These are phyloP conservation scores for Nissolia schottii DNA, from an alignment of 306 rosid species.

Conservation along the genomic window DNA sequence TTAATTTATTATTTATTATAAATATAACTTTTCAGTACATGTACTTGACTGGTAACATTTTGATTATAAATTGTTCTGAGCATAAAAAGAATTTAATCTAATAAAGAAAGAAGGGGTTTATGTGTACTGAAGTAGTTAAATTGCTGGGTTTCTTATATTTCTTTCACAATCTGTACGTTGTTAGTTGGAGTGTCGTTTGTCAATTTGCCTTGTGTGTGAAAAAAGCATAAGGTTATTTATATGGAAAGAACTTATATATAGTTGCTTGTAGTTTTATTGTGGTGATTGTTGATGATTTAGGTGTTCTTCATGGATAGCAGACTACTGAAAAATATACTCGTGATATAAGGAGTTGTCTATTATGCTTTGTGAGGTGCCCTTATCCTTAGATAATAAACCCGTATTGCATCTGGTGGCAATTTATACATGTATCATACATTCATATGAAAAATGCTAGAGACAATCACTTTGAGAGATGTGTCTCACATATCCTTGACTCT, in stretches of 20 bases:
- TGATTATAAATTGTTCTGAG: neutral
- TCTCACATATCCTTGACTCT: neutral
- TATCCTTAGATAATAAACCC: neutral
- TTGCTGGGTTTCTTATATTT: neutral
- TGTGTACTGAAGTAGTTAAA: neutral
- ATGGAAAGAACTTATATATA: neutral
- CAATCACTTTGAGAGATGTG: no score
- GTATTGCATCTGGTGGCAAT: neutral
- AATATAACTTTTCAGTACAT: neutral
- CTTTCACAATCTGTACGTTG: neutral
- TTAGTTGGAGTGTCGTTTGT: neutral
- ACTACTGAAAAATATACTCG: neutral
- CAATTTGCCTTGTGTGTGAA: no score
- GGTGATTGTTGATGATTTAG: constrained; percentile 1
- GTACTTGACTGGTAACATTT: neutral
- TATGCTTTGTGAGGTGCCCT: neutral
- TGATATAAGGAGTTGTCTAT: neutral
- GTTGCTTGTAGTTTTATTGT: neutral
- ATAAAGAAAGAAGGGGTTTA: neutral
- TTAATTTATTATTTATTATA: neutral
- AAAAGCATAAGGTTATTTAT: no score
- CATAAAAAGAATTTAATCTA: neutral
- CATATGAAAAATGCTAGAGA: no score
- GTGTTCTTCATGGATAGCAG: neutral
- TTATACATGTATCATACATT: neutral